Base-by-base conservation (phyloP, 495 filamentous ascomycete species). In the Oidiodendron maius region DNA sequence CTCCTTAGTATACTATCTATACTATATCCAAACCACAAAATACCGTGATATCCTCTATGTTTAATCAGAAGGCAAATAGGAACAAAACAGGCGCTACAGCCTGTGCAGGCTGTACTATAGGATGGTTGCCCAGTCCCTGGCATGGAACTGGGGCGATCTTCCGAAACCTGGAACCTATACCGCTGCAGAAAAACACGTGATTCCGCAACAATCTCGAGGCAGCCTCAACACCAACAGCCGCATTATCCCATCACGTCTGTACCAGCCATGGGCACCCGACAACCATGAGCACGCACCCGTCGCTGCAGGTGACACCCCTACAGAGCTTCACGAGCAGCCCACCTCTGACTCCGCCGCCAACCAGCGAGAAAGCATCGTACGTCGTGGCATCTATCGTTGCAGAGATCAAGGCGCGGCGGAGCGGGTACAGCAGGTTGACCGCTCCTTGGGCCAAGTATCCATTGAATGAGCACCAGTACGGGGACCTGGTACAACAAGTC, bases 271-370 rank as follows among this genome's bases (percentile, higher is more conserved):
- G 32, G 23, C 20, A 5, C n/a, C 13, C 17, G 40, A 22, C 47
- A 16, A 50, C 44, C 23, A 50, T 50, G 47, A 43, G 47, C 26
- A 40, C 40, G 37, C 30, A 34, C 15, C 34, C 41, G 43, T 17
- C 36, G 43, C 20, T 50, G n/a, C 47, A 51, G 17, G 45, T 22
- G 12, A 51, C 40, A 17, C 49, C 40, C 15, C 49, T 32, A 13
- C 30, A 38, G 46, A 51, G 32, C 49, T 39, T 51, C 22, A 51
- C 8, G 18, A 39, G 23, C n/a, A n/a, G n/a, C 22, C 18, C 49
- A 28, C 49, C 41, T 20, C 40, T 23, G 15, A 38, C 49, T 10
- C 49, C 49, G n/a, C 28, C 49, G 21, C 4, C 40, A 17, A 39
- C 32, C 30, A 16, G 46, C 13, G 41, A 51, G 18, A 51, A 44